Percentiles rank a stretch among this genome's conserved stretches.
Conservation (phyloP, 306 rosid genomes). For the Dalbergia oliveri region DNA sequence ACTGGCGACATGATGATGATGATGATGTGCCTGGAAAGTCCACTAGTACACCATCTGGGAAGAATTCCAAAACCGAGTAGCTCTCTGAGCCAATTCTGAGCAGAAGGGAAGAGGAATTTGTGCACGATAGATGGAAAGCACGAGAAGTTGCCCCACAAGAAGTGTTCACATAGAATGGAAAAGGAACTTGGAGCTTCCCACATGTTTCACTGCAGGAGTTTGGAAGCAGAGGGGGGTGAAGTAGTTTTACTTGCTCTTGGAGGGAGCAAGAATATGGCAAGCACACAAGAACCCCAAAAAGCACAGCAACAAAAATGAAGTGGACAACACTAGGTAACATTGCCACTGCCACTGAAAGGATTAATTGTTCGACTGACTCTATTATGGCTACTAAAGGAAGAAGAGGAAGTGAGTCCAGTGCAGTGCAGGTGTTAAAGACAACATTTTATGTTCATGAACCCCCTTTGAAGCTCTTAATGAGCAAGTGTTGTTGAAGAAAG, state of each 20-base stretch:
- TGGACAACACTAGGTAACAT: conserved; percentile 51
- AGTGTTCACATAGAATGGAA: conserved; percentile 80
- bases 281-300: conserved; percentile 44
- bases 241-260: conserved; percentile 34
- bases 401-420: not conserved
- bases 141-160: conserved; percentile 64
- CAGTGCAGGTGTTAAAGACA: too few relatives aligned
- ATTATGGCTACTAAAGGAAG: conserved; percentile 33
- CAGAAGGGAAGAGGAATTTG: conserved; percentile 69
- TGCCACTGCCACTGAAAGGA: conserved; percentile 25
- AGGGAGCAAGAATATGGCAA: conserved; percentile 49
- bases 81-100: conserved; percentile 62
- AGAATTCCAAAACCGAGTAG: conserved; percentile 74
- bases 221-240: not conserved
- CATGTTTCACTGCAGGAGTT: conserved; percentile 69
- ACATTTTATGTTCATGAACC: not conserved
- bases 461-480: not conserved
- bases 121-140: conserved; percentile 75
- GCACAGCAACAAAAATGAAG: conserved; percentile 36
- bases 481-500: not conserved
- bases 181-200: conserved; percentile 73
- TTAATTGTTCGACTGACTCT: conserved; percentile 4
- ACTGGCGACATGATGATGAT: conserved; percentile 61
- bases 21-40: conserved; percentile 73
- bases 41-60: conserved; percentile 73